Conservation (phyloP, 169 alveolate genomes). For the Babesia ovis region DNA sequence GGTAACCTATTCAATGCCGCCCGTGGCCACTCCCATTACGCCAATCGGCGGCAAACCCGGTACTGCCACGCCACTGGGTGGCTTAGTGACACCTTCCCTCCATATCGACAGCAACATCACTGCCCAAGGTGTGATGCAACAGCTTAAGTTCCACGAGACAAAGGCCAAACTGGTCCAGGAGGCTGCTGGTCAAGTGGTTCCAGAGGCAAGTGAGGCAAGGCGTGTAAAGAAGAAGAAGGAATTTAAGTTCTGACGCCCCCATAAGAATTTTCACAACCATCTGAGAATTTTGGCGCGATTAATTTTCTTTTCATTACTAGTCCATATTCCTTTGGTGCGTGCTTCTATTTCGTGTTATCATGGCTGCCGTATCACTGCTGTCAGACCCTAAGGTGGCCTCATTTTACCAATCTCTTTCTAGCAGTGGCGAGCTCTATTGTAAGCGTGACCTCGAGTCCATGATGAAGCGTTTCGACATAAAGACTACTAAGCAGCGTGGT, state of each 20-base stretch:
- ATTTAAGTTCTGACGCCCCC: constrained; percentile 68
- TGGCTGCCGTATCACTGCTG: not conserved
- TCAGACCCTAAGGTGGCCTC: constrained; percentile 21
- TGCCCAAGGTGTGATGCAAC: constrained; percentile 58
- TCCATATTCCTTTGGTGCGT: too few relatives aligned
- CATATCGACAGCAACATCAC: constrained; percentile 44
- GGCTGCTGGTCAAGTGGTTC: constrained; percentile 72
- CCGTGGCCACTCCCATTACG: constrained; percentile 60
- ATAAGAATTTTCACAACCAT: not conserved
- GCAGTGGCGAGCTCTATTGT: constrained; percentile 9
- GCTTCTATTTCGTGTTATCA: not conserved
- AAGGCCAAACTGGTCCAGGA: constrained; percentile 73
- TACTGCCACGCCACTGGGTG: constrained; percentile 55
- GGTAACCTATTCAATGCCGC: constrained; percentile 66
- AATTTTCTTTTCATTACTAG: too few relatives aligned
- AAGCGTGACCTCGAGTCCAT: not conserved
- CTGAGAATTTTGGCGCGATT: not conserved
- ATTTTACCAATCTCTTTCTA: not conserved
- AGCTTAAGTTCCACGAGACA: constrained; percentile 70
- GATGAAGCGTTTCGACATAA: constrained; percentile 3
- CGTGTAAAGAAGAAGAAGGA: constrained; percentile 72
- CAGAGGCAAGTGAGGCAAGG: constrained; percentile 59
- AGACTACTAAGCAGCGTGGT: constrained; percentile 3
- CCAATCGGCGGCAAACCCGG: constrained; percentile 47
- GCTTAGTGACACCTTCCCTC: constrained; percentile 63